Conservation (phyloP, 805 yeast species). For the Lachancea nothofagi region DNA sequence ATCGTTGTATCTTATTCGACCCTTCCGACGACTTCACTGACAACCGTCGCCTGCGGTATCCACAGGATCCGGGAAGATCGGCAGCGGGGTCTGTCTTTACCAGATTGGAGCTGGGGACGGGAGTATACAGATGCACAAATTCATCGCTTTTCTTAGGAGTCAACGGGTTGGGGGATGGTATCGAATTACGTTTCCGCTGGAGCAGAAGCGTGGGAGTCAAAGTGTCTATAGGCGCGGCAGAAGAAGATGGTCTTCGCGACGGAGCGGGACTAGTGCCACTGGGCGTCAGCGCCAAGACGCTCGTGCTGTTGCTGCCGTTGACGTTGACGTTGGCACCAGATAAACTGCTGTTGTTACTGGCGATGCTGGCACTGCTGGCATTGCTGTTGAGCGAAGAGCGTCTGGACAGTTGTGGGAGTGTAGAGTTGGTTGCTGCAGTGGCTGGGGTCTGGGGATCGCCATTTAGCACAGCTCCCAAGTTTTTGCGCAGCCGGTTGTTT, state of each 20-base stretch:
- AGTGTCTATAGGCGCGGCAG: constrained; percentile 10
- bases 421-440: background rate
- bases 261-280: constrained; percentile 4
- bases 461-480: constrained; percentile 14
- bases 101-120: background rate
- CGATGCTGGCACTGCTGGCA: constrained; percentile 2
- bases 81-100: background rate
- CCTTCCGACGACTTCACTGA: constrained; percentile 9
- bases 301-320: constrained; percentile 1
- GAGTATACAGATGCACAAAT: constrained; percentile 3
- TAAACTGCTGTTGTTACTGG: background rate
- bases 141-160: constrained; percentile 8
- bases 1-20: constrained; percentile 8
- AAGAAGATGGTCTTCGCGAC: constrained; percentile 9
- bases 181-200: constrained; percentile 13
- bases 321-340: constrained; percentile 1
- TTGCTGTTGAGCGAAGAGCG: constrained; percentile 9
- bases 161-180: constrained; percentile 2
- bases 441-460: constrained; percentile 9
- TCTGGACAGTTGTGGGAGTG: constrained; percentile 5
- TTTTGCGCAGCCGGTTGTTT: constrained; percentile 35
- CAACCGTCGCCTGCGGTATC: constrained; percentile 11
- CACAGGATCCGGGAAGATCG: constrained; percentile 5
- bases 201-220: constrained; percentile 12
- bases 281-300: constrained; percentile 4